Base-by-base conservation (phyloP, 2,329 filamentous ascomycete species). In the Stemphylium beticola region DNA sequence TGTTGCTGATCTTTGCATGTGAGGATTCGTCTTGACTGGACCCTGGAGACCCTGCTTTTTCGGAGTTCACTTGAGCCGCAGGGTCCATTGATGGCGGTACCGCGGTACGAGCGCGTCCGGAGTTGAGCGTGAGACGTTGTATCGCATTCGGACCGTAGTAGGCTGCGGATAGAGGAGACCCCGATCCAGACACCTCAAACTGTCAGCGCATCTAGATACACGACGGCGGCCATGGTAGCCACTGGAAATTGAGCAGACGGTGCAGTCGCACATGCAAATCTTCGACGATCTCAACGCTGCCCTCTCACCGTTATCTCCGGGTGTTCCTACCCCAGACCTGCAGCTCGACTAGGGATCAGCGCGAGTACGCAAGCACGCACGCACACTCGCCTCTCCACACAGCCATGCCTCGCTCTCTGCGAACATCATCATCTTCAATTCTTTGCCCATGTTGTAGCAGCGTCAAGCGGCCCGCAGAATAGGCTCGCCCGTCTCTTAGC, bases 391-490 rank as follows among this genome's bases (percentile, higher is more conserved):
- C 44, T 36, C 15, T 38, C 33, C 12, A 49, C 38, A 34, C 36
- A 22, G 15, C 41, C 37, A 33, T 17, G 32, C 11, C 38, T 42
- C 38, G n/a, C 37, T 33, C 34, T 50, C 41, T 29, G 31, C 40
- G 39, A 20, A 34, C 43, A 15, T 14, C 48, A 29, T 44, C 33
- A 40, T 33, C 33, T 29, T 53, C 47, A 57, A 37, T 36, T 41
- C 43, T 31, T 33, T 18, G n/a, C 38, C 22, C 40, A 37, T 44
- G 22, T 39, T 44, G 44, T 22, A 48, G 41, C 51, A 33, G 49
- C 32, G 33, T 48, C 41, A 44, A 42, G 53, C 61, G 58, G 51
- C 51, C 58, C 58, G 55, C 45, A 57, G 33, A 49, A 55, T 57
- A 61, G 57, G 52, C 53, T 53, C 55, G 46, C 41, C 47, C 48